Base-by-base conservation (phyloP, 345 rosid genomes). In the Lumnitzera racemosa region DNA sequence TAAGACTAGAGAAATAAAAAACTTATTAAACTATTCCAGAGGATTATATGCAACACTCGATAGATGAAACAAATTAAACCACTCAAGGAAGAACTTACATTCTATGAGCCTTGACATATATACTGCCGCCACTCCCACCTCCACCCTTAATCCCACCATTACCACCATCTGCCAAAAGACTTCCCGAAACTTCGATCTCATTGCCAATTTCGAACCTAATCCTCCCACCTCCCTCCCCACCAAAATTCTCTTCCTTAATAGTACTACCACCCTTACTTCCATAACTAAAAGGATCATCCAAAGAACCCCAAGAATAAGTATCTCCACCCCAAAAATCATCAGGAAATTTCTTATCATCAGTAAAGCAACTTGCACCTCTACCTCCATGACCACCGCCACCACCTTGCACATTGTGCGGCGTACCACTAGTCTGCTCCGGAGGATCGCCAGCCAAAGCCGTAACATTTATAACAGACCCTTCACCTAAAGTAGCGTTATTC, bases 281-380 rank as follows among this genome's bases (percentile, higher is more conserved):
- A 47, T 82, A 82, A 70, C 88, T 85, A 78, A 77, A 82, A 0
- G 91, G 91, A 64, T 65, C 46, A n/a, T 80, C 78, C 76, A 82
- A 72, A 4, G 81, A 76, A 36, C 76, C 65, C 91, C 91, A 85
- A 16, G 91, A 80, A 67, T 85, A 85, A 15, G 88, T 74, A 55
- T 85, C 88, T 57, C 91, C 91, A 1, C 91, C 91, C 88, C 88
- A 82, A 29, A 82, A 83, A 75, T 85, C 91, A 48, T 85, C 91
- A 0, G 91, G 88, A 53, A 80, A 63, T 67, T 82, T 85, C 14
- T 71, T 61, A 56, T 77, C 77, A 66, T 85, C 91, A 46, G 67
- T 47, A 61, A 85, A 72, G 52, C 91, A 85, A 58, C 83, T 73
- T 2, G 91, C 88, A 2, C 91, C 91, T 61, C 91, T 73, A 17